A percentile compares a stretch with the other conserved stretches of the same genome.
These are phyloP conservation scores for Taphrina sp. DNA, from an alignment of 1,139 yeast species.

Conservation along the genomic window DNA sequence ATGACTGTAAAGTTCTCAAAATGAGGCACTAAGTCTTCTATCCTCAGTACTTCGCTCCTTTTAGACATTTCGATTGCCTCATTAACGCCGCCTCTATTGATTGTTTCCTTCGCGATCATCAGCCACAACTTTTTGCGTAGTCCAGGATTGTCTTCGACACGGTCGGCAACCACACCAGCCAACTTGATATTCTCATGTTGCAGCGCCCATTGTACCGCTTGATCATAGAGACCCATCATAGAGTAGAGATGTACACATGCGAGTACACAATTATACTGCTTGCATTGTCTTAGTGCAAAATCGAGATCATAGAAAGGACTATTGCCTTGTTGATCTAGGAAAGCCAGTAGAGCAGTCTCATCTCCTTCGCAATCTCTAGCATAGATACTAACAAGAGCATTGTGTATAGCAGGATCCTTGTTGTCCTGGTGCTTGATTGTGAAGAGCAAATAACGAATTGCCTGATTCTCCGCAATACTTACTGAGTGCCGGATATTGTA, in stretches of 20 bases:
- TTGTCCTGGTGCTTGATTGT: constrained; percentile 56
- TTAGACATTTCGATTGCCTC: constrained; percentile 49
- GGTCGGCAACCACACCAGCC: constrained; percentile 60
- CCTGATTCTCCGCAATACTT: constrained; percentile 53
- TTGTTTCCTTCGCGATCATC: constrained; percentile 61
- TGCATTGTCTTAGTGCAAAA: constrained; percentile 71
- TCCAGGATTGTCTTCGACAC: constrained; percentile 50
- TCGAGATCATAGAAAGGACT: constrained; percentile 59
- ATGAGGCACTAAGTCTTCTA: constrained; percentile 74
- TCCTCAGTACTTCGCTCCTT: constrained; percentile 59
- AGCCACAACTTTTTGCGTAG: constrained; percentile 73
- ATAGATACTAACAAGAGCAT: constrained; percentile 69
- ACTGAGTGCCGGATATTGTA: constrained; percentile 49
- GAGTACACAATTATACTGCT: constrained; percentile 56
- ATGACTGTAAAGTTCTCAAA: constrained; percentile 78
- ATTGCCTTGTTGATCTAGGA: constrained; percentile 47
- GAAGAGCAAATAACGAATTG: constrained; percentile 61
- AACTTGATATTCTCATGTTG: constrained; percentile 59
- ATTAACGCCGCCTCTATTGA: constrained; percentile 44
- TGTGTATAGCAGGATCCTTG: constrained; percentile 59
- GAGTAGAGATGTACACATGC: constrained; percentile 73
- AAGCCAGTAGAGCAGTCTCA: constrained; percentile 51
- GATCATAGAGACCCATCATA: constrained; percentile 66
- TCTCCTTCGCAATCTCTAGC: constrained; percentile 55
- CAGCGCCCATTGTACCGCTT: constrained; percentile 75